Evolutionary conservation across 169 alveolate species (phyloP), one percentile per base, ranked within the genome.

Genomic region (Amoebophrya sp.): DNA sequence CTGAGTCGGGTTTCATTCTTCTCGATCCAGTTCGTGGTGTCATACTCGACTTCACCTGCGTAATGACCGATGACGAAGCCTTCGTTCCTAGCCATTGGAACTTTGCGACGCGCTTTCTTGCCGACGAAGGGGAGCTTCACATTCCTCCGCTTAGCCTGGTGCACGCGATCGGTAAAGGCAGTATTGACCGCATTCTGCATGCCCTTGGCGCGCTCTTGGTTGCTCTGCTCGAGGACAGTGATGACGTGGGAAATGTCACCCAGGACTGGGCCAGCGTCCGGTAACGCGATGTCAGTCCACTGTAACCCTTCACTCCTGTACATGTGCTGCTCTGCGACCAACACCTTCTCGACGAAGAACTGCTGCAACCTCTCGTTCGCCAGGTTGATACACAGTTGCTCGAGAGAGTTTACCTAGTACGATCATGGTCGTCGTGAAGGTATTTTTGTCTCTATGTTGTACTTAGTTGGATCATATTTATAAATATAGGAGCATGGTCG

Each of bases 311-410:
- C 89, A 24, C 89, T 39, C 40, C 18, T 0, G 89, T 77, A 77
- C 89, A 14, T 14, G 41, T 0, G 26, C 89, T 77, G 89, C 89
- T 77, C 89, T 0, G 89, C 89, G 10, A 24, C 41, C 41, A 77
- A 0, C 38, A 53, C 92, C 41, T 53, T 91, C 92, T 89, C 93
- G 47, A 98, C 98, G 94, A 97, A 98, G 91, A 97, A 96, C 94
- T 98, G 97, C 93, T 98, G 99, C 40, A 98, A 95, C 83, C 98
- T 97, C 94, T 99, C 99, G 95, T 99, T 98, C n/a, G 99, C 98
- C 94, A 96, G 97, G 94, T 99, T 99, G 92, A 99, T 98, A 94
- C 98, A 96, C 91, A 99, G 95, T 94, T 99, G 99, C 94, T 99
- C 99, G 94, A 98, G 98, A 36, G 99, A 96, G 96, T 99, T 99